These are phyloP conservation scores for Pseudogymnoascus sp. DNA, from an alignment of 2,329 filamentous ascomycete species.

Conservation along the genomic window DNA sequence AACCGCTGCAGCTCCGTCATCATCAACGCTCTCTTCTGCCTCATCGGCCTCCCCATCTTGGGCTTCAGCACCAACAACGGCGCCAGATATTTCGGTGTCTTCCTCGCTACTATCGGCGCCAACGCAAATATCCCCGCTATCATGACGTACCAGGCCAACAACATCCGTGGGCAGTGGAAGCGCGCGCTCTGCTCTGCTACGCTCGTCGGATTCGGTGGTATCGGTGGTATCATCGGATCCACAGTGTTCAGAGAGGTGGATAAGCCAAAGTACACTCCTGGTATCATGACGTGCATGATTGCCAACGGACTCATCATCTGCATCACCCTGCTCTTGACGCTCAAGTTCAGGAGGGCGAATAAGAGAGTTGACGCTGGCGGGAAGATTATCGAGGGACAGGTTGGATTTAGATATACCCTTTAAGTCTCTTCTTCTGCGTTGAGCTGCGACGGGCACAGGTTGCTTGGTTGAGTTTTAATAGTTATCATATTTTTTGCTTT, in stretches of 20 bases:
- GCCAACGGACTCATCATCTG: conserved; percentile 19
- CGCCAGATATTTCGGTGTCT: conserved; percentile 48
- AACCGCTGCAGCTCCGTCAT: conserved; percentile 43
- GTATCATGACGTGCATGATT: conserved; percentile 13
- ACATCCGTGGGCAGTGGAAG: conserved; percentile 85
- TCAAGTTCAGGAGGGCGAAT: conserved; percentile 24
- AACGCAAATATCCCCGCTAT: conserved; percentile 70
- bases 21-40: conserved; percentile 39
- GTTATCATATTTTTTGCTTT: not conserved
- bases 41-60: conserved; percentile 33
- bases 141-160: conserved; percentile 79
- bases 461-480: not conserved
- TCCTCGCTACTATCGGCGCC: conserved; percentile 40
- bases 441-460: not conserved
- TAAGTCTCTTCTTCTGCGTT: not conserved
- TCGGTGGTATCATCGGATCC: conserved; percentile 71
- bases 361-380: conserved; percentile 23
- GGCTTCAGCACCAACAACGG: conserved; percentile 41
- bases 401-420: conserved; percentile 23
- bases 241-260: conserved; percentile 62
- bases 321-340: conserved; percentile 17
- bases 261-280: conserved; percentile 39
- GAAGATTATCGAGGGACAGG: conserved; percentile 25
- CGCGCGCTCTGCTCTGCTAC: conserved; percentile 71
- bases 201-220: conserved; percentile 66